A percentile compares a stretch with the other conserved stretches of the same genome.
phyloP scores from a whole-genome alignment of 2,329 filamentous ascomycete species.

The Penicillium verrucosum region DNA sequence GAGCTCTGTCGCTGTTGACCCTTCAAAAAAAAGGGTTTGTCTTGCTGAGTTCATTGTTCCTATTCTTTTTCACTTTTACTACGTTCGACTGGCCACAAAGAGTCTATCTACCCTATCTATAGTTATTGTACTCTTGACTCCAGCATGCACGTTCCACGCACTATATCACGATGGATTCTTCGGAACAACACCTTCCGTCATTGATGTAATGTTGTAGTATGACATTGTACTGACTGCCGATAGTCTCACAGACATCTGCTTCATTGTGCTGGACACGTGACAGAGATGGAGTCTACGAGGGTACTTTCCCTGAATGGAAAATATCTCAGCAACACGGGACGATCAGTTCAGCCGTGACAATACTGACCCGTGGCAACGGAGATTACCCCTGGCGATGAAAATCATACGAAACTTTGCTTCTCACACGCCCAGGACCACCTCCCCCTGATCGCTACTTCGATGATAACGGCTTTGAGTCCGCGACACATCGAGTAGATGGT shows the following conservation, averaged over 20 bases:
- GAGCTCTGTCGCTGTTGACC: slow-evolving; percentile 12
- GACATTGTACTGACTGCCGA: not conserved
- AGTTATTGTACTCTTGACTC: not conserved
- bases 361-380: not conserved
- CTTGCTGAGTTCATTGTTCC: not conserved
- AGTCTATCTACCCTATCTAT: no score
- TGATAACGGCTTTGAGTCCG: not conserved
- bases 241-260: not conserved
- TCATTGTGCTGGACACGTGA: not conserved
- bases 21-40: not conserved
- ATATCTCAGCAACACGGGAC: slow-evolving; percentile 5
- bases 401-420: not conserved
- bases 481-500: not conserved
- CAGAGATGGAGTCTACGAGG: not conserved
- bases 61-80: not conserved
- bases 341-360: not conserved
- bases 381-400: not conserved
- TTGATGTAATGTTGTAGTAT: not conserved
- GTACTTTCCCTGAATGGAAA: not conserved
- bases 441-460: not conserved
- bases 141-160: not conserved
- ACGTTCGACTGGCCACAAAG: not conserved
- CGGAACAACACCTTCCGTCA: not conserved
- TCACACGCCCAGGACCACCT: not conserved
- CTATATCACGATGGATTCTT: not conserved